phyloP scores from a whole-genome alignment of 352 stramenopile genomes.

The Pythium brassicae region DNA sequence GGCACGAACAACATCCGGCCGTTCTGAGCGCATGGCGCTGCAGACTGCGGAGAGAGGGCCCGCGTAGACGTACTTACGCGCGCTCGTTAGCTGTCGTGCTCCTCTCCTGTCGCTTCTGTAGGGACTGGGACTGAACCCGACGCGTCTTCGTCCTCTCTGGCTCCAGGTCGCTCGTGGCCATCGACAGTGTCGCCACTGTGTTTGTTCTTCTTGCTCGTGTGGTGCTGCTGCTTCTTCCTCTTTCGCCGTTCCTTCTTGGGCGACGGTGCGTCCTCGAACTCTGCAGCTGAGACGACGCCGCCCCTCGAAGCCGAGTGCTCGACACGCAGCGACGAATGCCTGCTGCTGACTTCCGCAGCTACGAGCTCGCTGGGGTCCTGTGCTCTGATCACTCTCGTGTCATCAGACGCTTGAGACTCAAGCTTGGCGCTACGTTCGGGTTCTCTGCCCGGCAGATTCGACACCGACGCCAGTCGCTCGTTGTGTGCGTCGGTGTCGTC shows the following conservation, averaged over 20 bases:
- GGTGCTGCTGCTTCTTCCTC: constrained; percentile 8
- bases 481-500: too few relatives aligned
- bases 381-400: too few relatives aligned
- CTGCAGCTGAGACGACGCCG: neutral
- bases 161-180: too few relatives aligned
- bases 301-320: neutral
- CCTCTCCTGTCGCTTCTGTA: neutral
- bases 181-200: neutral
- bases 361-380: too few relatives aligned
- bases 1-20: constrained; percentile 84
- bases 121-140: too few relatives aligned
- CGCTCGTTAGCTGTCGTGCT: neutral
- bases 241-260: constrained; percentile 5
- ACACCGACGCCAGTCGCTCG: neutral
- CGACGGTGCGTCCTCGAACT: neutral
- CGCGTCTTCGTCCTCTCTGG: neutral
- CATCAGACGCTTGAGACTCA: too few relatives aligned
- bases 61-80: neutral
- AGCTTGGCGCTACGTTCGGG: too few relatives aligned
- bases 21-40: constrained; percentile 31
- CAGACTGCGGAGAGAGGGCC: neutral
- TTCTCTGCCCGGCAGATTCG: neutral
- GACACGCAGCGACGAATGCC: too few relatives aligned
- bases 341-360: too few relatives aligned
- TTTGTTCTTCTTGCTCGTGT: constrained; percentile 4